phyloP scores from a whole-genome alignment of 169 alveolate genomes.

The Eimeria acervulina region DNA sequence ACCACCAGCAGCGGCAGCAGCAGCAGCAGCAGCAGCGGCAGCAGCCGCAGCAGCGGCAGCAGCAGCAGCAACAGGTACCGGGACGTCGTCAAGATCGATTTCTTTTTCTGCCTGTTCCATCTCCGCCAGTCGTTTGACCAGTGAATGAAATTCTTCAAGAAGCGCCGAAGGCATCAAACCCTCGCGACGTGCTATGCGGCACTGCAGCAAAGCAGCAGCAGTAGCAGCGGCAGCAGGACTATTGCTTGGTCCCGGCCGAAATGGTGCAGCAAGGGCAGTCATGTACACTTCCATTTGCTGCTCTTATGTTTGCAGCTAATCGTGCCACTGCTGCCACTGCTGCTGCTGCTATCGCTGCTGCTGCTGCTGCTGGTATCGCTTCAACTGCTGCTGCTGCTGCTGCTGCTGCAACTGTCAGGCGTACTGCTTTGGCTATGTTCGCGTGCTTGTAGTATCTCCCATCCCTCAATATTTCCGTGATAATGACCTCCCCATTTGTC shows the following conservation, averaged over 20 bases:
- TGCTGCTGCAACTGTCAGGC: not conserved
- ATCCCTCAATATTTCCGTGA: constrained; percentile 84
- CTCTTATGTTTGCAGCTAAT: not conserved
- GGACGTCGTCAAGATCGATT: constrained; percentile 77
- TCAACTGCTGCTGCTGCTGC: not conserved
- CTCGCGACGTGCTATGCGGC: constrained; percentile 85
- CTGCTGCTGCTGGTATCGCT: constrained; percentile 24
- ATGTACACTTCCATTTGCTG: no score
- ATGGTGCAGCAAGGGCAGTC: no score
- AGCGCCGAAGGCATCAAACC: constrained; percentile 81
- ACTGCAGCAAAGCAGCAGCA: constrained; percentile 16
- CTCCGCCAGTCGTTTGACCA: constrained; percentile 83
- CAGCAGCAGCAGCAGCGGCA: not conserved
- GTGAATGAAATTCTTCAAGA: constrained; percentile 80
- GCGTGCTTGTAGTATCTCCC: constrained; percentile 85
- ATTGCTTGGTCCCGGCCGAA: no score
- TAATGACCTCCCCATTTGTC: constrained; percentile 71
- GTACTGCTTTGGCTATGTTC: constrained; percentile 86
- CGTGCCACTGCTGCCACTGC: constrained; percentile 11
- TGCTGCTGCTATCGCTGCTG: not conserved
- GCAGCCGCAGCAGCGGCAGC: constrained; percentile 32
- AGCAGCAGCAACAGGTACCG: constrained; percentile 63
- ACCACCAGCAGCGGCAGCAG: not conserved
- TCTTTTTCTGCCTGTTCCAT: constrained; percentile 79
- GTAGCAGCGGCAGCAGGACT: constrained; percentile 22